These are phyloP conservation scores for Apophysomyces sp. DNA, from an alignment of 371 early-diverging fungal genomes.

Conservation along the genomic window DNA sequence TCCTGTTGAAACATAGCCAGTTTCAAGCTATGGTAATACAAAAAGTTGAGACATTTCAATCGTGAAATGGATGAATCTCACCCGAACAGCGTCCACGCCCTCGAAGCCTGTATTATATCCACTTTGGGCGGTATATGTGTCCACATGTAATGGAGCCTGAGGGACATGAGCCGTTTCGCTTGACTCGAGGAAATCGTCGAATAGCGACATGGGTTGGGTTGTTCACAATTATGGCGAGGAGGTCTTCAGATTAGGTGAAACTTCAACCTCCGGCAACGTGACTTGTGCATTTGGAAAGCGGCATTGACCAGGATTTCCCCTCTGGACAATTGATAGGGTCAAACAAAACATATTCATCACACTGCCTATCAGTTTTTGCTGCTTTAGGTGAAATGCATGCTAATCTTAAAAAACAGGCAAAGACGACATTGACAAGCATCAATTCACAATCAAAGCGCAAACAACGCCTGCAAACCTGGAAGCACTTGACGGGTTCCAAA, in stretches of 20 bases:
- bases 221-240: neutral
- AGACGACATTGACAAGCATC: no score
- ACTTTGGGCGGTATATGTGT: neutral
- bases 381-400: no score
- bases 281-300: no score
- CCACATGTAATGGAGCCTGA: neutral
- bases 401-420: no score
- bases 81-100: neutral
- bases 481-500: no score
- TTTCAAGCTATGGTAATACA: neutral
- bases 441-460: no score
- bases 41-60: neutral
- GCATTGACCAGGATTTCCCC: no score
- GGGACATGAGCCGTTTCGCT: neutral
- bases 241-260: neutral
- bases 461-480: no score
- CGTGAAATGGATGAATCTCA: neutral
- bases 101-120: neutral
- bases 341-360: no score
- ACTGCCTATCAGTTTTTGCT: no score
- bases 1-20: neutral
- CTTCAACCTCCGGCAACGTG: neutral
- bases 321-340: no score
- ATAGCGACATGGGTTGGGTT: constrained; percentile 4
- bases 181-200: constrained; percentile 8